Conservation (phyloP, 2,329 filamentous ascomycete species). For the Penicillium sp. region DNA sequence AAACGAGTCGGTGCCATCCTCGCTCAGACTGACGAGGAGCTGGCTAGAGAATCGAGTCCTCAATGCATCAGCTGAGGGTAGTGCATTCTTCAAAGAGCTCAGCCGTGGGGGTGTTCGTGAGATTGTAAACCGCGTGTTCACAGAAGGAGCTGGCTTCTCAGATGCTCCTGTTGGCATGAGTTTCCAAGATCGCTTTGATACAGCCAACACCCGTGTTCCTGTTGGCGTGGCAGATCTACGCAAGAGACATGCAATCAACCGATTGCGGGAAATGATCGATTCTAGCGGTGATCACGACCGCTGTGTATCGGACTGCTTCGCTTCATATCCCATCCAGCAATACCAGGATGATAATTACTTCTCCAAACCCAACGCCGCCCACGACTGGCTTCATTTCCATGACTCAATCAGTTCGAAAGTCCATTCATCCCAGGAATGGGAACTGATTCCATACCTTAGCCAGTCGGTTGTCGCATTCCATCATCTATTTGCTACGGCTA, state of each 20-base stretch:
- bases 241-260: conserved; percentile 60
- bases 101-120: conserved; percentile 64
- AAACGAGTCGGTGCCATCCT: conserved; percentile 38
- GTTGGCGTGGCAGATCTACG: conserved; percentile 60
- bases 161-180: conserved; percentile 41
- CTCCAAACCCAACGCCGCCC: conserved; percentile 80
- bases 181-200: conserved; percentile 38
- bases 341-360: conserved; percentile 93
- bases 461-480: conserved; percentile 89
- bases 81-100: conserved; percentile 56
- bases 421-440: conserved; percentile 87
- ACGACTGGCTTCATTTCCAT: conserved; percentile 96
- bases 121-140: conserved; percentile 65
- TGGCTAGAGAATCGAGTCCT: conserved; percentile 63
- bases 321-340: conserved; percentile 78
- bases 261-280: conserved; percentile 62
- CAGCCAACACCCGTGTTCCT: conserved; percentile 29
- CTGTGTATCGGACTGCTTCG: conserved; percentile 71
- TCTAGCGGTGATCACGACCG: conserved; percentile 63
- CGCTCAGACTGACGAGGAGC: conserved; percentile 52
- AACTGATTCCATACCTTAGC: conserved; percentile 81
- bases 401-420: conserved; percentile 77
- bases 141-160: conserved; percentile 63
- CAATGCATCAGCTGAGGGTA: conserved; percentile 53
- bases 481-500: conserved; percentile 77